These are phyloP conservation scores for Cryptosporidium ubiquitum DNA, from an alignment of 169 alveolate genomes.

Conservation along the genomic window DNA sequence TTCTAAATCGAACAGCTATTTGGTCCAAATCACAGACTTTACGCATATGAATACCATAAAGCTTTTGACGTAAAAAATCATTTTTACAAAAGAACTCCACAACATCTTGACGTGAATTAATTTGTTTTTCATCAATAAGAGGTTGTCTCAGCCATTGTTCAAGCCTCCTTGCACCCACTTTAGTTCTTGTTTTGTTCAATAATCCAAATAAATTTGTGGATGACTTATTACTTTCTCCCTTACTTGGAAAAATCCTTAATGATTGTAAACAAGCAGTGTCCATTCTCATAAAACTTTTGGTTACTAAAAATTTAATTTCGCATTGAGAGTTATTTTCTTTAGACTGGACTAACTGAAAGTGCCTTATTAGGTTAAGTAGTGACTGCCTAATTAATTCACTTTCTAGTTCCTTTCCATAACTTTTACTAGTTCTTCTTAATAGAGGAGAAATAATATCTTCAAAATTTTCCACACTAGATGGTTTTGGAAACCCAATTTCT, in stretches of 20 bases:
- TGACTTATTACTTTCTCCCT: slow-evolving; percentile 32
- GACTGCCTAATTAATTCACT: slow-evolving; percentile 29
- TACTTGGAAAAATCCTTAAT: slow-evolving; percentile 34
- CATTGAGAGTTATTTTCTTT: slow-evolving; percentile 52
- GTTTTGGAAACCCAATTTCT: slow-evolving; percentile 32
- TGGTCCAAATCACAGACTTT: slow-evolving; percentile 85
- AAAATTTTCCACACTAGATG: slow-evolving; percentile 16
- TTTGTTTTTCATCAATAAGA: slow-evolving; percentile 88
- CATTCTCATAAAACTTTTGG: slow-evolving; percentile 64
- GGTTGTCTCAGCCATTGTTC: slow-evolving; percentile 97
- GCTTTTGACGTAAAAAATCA: slow-evolving; percentile 63
- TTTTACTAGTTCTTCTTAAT: slow-evolving; percentile 13
- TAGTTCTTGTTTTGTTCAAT: slow-evolving; percentile 92
- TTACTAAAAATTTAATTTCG: slow-evolving; percentile 39
- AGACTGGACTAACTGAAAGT: slow-evolving; percentile 40
- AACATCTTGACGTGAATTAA: slow-evolving; percentile 90
- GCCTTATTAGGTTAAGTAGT: slow-evolving; percentile 27
- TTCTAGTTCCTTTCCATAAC: slow-evolving; percentile 47
- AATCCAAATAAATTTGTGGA: slow-evolving; percentile 82
- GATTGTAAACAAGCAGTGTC: slow-evolving; percentile 69
- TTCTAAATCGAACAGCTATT: slow-evolving; percentile 82
- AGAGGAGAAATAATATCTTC: slow-evolving; percentile 29
- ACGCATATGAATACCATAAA: slow-evolving; percentile 70
- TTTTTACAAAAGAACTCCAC: slow-evolving; percentile 90
- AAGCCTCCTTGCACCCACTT: slow-evolving; percentile 91